phyloP scores from a whole-genome alignment of 495 filamentous ascomycete genomes.

The Cudoniella acicularis region DNA sequence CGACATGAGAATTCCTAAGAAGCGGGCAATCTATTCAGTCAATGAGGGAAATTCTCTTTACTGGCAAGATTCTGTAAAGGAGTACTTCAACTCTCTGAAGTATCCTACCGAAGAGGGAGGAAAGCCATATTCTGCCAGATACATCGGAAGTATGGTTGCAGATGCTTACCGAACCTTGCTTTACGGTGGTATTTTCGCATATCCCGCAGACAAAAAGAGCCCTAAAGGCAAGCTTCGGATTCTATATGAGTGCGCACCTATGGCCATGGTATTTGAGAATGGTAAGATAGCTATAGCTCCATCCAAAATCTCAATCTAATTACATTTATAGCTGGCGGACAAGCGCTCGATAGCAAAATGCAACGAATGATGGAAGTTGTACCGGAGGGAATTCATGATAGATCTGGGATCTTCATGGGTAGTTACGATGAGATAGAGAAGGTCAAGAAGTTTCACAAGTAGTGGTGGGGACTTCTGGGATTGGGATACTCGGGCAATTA shows the following conservation, averaged over 20 bases:
- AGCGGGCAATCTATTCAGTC: conserved; percentile 89
- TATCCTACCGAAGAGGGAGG: conserved; percentile 60
- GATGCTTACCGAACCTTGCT: conserved; percentile 94
- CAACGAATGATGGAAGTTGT: conserved; percentile 83
- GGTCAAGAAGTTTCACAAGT: conserved; percentile 56
- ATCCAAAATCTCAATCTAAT: not conserved
- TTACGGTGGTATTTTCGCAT: conserved; percentile 96
- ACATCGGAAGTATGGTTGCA: conserved; percentile 97
- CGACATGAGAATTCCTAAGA: conserved; percentile 79
- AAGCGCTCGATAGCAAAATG: conserved; percentile 87
- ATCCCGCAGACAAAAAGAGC: conserved; percentile 96
- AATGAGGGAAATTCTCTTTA: conserved; percentile 97
- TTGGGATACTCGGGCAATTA: not conserved
- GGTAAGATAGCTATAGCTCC: conserved; percentile 47
- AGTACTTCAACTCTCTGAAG: conserved; percentile 87
- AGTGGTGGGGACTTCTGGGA: not conserved
- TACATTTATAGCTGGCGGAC: conserved; percentile 73
- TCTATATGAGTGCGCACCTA: conserved; percentile 96
- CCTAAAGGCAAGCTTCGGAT: conserved; percentile 97
- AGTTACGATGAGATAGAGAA: conserved; percentile 94
- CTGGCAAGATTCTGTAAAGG: conserved; percentile 86
- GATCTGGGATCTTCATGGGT: conserved; percentile 92
- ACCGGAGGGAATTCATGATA: conserved; percentile 92
- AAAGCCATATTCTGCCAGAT: conserved; percentile 92
- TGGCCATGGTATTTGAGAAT: conserved; percentile 99